These are phyloP conservation scores for Mychonastes homosphaera DNA, from an alignment of 139 green algal genomes.

Conservation along the genomic window DNA sequence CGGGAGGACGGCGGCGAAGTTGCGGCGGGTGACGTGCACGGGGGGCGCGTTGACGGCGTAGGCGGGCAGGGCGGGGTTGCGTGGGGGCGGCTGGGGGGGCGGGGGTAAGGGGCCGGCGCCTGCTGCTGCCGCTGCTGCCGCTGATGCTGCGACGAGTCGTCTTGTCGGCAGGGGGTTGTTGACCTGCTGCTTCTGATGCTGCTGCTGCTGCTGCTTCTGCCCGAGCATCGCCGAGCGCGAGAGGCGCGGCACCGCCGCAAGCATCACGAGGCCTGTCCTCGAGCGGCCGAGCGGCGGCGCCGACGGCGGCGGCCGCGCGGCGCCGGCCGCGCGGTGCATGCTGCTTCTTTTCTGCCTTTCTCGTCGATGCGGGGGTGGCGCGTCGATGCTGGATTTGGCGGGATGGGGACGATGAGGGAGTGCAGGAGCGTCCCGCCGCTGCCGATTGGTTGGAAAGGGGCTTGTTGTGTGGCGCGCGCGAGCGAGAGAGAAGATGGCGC, in stretches of 20 bases:
- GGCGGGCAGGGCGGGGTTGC: neutral
- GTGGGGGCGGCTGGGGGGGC: neutral
- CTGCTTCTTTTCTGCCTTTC: neutral
- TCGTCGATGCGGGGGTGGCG: neutral
- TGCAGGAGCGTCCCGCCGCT: too few relatives aligned
- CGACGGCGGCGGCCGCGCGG: neutral
- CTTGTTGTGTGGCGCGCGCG: too few relatives aligned
- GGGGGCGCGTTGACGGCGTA: neutral
- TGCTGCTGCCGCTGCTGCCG: neutral
- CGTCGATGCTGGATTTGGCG: neutral
- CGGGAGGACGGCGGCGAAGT: slow-evolving; percentile 48
- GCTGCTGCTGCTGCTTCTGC: neutral
- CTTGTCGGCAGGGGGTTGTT: neutral
- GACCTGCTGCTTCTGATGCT: neutral
- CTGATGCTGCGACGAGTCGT: neutral
- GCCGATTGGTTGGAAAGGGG: too few relatives aligned
- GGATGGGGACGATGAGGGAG: too few relatives aligned
- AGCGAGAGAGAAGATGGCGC: too few relatives aligned
- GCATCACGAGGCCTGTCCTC: too few relatives aligned
- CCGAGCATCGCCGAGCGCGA: neutral
- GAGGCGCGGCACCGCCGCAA: neutral
- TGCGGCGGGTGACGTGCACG: slow-evolving; percentile 50
- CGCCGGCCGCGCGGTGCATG: neutral
- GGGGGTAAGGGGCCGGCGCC: neutral
- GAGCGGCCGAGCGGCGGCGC: too few relatives aligned